Evolutionary conservation across 768 basidiomycete genomes (phyloP).

Genomic region (Trametes cubensis): DNA sequence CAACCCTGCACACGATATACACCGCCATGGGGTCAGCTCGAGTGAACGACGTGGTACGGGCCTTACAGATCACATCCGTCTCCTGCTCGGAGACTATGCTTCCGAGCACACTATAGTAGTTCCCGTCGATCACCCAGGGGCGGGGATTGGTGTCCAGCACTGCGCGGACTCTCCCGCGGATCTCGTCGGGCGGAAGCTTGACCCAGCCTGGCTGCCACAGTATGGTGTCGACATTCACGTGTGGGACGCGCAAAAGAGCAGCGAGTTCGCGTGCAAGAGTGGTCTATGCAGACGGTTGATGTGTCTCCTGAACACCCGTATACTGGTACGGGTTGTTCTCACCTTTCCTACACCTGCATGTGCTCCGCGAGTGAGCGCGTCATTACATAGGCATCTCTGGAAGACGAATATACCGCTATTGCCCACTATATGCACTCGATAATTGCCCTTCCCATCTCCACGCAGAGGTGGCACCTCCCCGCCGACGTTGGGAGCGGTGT

Average conservation of each 20-base stretch:
- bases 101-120: constrained; percentile 33
- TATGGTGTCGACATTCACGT: constrained; percentile 49
- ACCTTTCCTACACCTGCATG: constrained; percentile 45
- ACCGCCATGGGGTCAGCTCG: not conserved
- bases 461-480: constrained; percentile 17
- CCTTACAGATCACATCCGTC: constrained; percentile 32
- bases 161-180: constrained; percentile 19
- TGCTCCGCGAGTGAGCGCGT: not conserved
- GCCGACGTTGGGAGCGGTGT: too few species aligned
- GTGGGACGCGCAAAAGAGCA: constrained; percentile 45
- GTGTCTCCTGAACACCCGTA: too few species aligned
- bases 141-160: constrained; percentile 18
- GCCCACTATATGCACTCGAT: constrained; percentile 51
- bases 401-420: constrained; percentile 49
- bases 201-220: constrained; percentile 56
- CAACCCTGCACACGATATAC: constrained; percentile 50
- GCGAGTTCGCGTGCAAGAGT: constrained; percentile 52
- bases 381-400: not conserved
- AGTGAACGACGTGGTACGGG: constrained; percentile 42
- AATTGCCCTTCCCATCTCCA: constrained; percentile 50
- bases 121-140: constrained; percentile 32
- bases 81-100: constrained; percentile 18
- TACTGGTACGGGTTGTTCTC: constrained; percentile 14
- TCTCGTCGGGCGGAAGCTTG: constrained; percentile 28
- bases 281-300: constrained; percentile 37